Base-by-base conservation (phyloP, 345 rosid genomes). In the Salix suchowensis region DNA sequence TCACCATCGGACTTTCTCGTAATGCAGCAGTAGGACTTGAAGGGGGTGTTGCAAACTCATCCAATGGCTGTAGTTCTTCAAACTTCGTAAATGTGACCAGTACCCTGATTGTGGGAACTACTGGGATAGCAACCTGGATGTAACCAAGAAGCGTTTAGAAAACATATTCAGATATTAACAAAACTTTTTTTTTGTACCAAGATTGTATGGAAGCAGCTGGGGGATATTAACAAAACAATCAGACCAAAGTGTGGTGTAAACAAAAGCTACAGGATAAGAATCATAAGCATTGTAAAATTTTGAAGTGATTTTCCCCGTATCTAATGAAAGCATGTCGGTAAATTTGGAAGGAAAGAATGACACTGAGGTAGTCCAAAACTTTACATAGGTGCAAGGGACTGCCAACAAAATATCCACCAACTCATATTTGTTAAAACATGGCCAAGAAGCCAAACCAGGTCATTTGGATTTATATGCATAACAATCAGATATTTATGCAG, bases 101-200 rank as follows among this genome's bases (percentile, higher is more conserved):
- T 34, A 96, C 99, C 75, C 88, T 91, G 81, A 96, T 91, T 34
- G 99, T 92, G 1, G 99, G 99, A 75, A 96, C 87, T 84, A 96
- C 98, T 1, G 99, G 99, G 48, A 96, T 93, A 67, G 99, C 98
- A 82, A 93, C 98, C 99, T 96, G 88, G 48, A 80, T 26, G 70
- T 26, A 21, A 46, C 24, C 46, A 11, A 24, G 50, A 2, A 54
- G 34, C 32, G 8, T 10, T 74, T 21, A 46, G 44, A n/a, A 34
- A 46, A 67, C 8, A n/a, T 32, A 30, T 5, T 61, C n/a, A 36
- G 23, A 65, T 13, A 58, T 30, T 23, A 54, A 37, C 23, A 54
- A 8, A 34, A 50, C 6, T n/a, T n/a, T n/a, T n/a, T n/a, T n/a
- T n/a, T n/a, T n/a, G n/a, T n/a, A n/a, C n/a, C n/a, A n/a, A n/a